A percentile compares a stretch with the other conserved stretches of the same genome.
Evolutionary conservation across 2,329 filamentous ascomycete species (phyloP).

Genomic region (Verticillium longisporum): DNA sequence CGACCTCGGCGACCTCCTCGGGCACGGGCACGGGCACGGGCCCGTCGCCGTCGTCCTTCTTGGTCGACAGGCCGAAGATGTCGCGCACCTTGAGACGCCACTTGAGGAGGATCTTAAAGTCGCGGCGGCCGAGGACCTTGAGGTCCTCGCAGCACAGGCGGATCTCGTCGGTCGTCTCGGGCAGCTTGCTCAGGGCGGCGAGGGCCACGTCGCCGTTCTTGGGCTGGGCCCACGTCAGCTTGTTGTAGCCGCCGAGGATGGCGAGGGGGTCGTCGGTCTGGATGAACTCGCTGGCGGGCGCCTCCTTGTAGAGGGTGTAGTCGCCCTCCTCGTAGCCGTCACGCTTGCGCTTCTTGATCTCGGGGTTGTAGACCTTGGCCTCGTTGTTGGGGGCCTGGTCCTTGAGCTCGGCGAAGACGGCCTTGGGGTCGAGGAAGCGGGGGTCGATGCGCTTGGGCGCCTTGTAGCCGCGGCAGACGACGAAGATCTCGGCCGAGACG

Average conservation of each 20-base stretch:
- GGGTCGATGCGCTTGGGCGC: constrained; percentile 91
- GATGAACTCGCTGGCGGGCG: constrained; percentile 85
- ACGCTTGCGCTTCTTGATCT: constrained; percentile 94
- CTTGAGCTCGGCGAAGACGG: constrained; percentile 88
- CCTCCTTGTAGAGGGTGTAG: constrained; percentile 85
- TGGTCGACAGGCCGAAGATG: constrained; percentile 77
- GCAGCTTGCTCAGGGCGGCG: constrained; percentile 75
- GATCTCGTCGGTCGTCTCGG: constrained; percentile 81
- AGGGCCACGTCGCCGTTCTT: constrained; percentile 78
- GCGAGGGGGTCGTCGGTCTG: constrained; percentile 89
- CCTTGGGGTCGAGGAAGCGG: constrained; percentile 79
- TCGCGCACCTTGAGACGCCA: constrained; percentile 89
- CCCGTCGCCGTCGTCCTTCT: constrained; percentile 26
- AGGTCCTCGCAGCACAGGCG: constrained; percentile 72
- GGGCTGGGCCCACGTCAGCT: constrained; percentile 74
- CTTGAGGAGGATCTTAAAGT: constrained; percentile 82
- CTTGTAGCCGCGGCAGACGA: constrained; percentile 92
- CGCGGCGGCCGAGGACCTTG: constrained; percentile 85
- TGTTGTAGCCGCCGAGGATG: constrained; percentile 81
- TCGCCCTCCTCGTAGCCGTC: constrained; percentile 97
- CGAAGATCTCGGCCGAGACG: constrained; percentile 97
- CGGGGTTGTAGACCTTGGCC: constrained; percentile 95
- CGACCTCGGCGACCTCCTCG: constrained; percentile 76
- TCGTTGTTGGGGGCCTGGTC: constrained; percentile 88
- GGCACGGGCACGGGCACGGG: constrained; percentile 17